Percentiles rank a stretch among this genome's conserved stretches.
These are phyloP conservation scores for Cyberlindnera petersonii DNA, from an alignment of 805 yeast genomes.

Conservation along the genomic window DNA sequence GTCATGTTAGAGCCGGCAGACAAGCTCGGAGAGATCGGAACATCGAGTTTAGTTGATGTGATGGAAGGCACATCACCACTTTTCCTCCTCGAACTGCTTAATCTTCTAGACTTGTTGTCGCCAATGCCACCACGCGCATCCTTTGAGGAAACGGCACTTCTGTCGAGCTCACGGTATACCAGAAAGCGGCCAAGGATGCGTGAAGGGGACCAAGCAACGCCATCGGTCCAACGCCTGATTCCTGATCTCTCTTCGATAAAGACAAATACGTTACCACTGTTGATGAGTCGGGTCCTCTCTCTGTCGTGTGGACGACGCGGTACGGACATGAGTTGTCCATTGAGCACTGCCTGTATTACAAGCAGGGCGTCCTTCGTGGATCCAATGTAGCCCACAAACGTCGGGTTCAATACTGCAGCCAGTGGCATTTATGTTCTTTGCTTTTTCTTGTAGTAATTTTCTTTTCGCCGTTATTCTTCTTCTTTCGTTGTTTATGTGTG, in stretches of 20 bases:
- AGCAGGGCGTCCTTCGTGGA: slow-evolving; percentile 80
- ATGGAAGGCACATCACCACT: no score
- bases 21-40: no score
- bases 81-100: slow-evolving; percentile 4
- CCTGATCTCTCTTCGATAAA: slow-evolving; percentile 80
- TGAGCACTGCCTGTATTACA: slow-evolving; percentile 73
- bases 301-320: slow-evolving; percentile 79
- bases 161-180: slow-evolving; percentile 69
- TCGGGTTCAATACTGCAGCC: slow-evolving; percentile 18
- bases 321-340: slow-evolving; percentile 55
- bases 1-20: no score
- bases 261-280: slow-evolving; percentile 78
- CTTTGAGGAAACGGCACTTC: slow-evolving; percentile 30
- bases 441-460: no score
- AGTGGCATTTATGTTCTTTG: no score
- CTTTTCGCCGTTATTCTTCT: no score
- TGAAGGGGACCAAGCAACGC: slow-evolving; percentile 91
- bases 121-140: slow-evolving; percentile 8
- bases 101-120: no score
- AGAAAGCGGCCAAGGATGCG: slow-evolving; percentile 82
- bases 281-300: slow-evolving; percentile 62
- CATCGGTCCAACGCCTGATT: slow-evolving; percentile 94
- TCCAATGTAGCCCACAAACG: slow-evolving; percentile 55
- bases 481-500: no score
- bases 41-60: no score